phyloP scores from a whole-genome alignment of 805 yeast species.

The Debaryomyces castellii region DNA sequence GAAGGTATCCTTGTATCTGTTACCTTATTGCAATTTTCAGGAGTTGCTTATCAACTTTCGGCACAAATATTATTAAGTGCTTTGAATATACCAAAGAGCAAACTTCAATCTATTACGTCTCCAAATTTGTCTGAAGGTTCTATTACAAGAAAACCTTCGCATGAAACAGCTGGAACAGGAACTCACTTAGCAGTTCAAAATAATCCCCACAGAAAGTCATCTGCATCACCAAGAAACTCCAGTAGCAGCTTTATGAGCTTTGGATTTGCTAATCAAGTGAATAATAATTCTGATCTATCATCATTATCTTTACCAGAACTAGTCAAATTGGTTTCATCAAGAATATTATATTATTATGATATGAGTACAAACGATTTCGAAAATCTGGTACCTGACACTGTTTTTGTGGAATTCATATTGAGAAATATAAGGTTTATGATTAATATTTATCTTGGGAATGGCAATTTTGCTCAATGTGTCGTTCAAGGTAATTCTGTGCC shows the following conservation, averaged over 20 bases:
- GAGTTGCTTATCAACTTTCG: constrained; percentile 50
- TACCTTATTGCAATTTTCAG: constrained; percentile 57
- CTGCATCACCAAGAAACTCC: constrained; percentile 35
- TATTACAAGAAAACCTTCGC: constrained; percentile 48
- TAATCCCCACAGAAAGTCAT: constrained; percentile 7
- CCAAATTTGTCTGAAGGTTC: not conserved
- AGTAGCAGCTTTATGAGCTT: constrained; percentile 24
- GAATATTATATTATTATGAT: constrained; percentile 29
- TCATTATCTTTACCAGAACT: constrained; percentile 31
- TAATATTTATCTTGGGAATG: constrained; percentile 43
- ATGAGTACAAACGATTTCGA: constrained; percentile 55
- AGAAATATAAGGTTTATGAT: constrained; percentile 65
- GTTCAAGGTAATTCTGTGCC: constrained; percentile 48
- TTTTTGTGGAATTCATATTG: constrained; percentile 69
- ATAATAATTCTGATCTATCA: constrained; percentile 25
- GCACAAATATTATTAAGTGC: constrained; percentile 31
- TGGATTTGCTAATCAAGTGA: constrained; percentile 25
- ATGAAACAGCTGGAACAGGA: constrained; percentile 16
- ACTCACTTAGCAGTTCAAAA: constrained; percentile 8
- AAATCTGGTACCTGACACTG: constrained; percentile 80
- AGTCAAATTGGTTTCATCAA: constrained; percentile 27
- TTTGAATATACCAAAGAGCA: constrained; percentile 31
- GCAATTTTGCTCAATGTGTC: constrained; percentile 34
- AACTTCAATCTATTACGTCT: constrained; percentile 11
- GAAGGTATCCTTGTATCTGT: constrained; percentile 75